Evolutionary conservation across 2,329 filamentous ascomycete species (phyloP).

Genomic region (Stachybotrys echinatus): DNA sequence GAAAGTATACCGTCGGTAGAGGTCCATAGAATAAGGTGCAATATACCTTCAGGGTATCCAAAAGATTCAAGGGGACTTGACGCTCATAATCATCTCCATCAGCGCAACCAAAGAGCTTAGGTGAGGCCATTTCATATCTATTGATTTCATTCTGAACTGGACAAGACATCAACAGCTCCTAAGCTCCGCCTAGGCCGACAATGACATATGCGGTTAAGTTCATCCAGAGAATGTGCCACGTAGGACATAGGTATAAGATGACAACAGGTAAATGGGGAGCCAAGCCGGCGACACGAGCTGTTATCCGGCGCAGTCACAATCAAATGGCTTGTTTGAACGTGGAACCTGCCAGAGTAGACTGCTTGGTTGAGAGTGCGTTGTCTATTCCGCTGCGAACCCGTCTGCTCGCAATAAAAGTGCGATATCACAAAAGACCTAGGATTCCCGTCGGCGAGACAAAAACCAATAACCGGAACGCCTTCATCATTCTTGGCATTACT

Average conservation of each 20-base stretch:
- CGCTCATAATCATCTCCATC: too few relatives aligned
- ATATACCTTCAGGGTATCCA: too few relatives aligned
- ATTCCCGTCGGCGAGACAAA: slow-evolving; percentile 14
- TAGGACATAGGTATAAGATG: too few relatives aligned
- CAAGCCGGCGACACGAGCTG: not conserved
- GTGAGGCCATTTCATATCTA: not conserved
- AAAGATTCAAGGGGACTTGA: too few relatives aligned
- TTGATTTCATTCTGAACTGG: not conserved
- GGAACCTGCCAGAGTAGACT: not conserved
- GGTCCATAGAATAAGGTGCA: too few relatives aligned
- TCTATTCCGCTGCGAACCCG: slow-evolving; percentile 14
- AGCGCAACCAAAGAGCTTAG: too few relatives aligned
- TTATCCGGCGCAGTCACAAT: not conserved
- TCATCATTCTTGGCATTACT: slow-evolving; percentile 20
- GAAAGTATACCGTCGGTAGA: too few relatives aligned
- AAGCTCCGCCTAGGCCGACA: not conserved
- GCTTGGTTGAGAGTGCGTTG: not conserved
- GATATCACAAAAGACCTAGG: slow-evolving; percentile 18
- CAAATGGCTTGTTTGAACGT: not conserved
- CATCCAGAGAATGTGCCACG: too few relatives aligned
- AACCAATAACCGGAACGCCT: slow-evolving; percentile 26
- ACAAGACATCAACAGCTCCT: not conserved
- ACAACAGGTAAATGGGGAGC: too few relatives aligned
- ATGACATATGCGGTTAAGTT: too few relatives aligned
- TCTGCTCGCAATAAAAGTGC: slow-evolving; percentile 12